These are phyloP conservation scores for Aspergillus chevalieri DNA, from an alignment of 2,329 filamentous ascomycete genomes.

Conservation along the genomic window DNA sequence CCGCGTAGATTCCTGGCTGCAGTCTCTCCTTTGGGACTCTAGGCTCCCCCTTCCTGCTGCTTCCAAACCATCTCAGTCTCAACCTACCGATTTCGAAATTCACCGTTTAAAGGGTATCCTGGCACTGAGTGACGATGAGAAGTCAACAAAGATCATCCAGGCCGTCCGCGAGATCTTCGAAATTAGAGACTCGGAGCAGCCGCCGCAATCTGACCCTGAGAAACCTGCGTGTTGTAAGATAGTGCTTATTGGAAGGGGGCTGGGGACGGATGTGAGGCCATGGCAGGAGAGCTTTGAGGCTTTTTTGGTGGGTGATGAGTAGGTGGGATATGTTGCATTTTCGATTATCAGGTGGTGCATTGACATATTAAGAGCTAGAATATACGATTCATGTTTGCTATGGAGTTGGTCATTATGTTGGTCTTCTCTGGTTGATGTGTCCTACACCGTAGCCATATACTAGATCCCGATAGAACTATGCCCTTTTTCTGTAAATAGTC, in stretches of 20 bases:
- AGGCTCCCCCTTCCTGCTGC: constrained; percentile 25
- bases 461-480: too few relatives aligned
- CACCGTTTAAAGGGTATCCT: constrained; percentile 83
- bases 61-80: constrained; percentile 10
- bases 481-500: too few relatives aligned
- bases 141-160: constrained; percentile 67
- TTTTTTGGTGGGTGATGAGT: constrained; percentile 14
- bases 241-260: constrained; percentile 42
- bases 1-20: constrained; percentile 72
- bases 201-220: constrained; percentile 4
- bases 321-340: background rate
- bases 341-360: background rate
- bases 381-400: too few relatives aligned
- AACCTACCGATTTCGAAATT: constrained; percentile 59
- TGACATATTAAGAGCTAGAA: too few relatives aligned
- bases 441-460: too few relatives aligned
- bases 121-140: constrained; percentile 53
- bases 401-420: too few relatives aligned
- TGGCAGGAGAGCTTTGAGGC: constrained; percentile 33
- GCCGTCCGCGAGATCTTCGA: constrained; percentile 93
- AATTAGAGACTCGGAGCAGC: constrained; percentile 58
- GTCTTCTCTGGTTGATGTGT: too few relatives aligned
- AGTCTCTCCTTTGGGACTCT: constrained; percentile 74
- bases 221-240: constrained; percentile 35
- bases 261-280: constrained; percentile 26